Base-by-base conservation (phyloP, 169 alveolate species). In the Babesia bovis region DNA sequence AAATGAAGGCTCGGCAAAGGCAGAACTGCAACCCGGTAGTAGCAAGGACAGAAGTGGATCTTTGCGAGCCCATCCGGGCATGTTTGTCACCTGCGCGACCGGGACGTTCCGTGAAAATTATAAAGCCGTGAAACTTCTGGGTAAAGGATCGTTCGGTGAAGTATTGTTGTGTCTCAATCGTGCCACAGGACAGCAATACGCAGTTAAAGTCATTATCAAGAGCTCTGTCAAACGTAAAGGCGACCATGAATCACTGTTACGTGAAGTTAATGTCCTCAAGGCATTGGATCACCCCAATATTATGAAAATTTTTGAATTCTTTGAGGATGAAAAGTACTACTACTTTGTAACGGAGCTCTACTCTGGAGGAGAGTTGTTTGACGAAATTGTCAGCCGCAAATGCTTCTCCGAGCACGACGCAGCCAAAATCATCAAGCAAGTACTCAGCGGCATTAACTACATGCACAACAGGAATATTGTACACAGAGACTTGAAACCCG, bases 351-450 rank as follows among this genome's bases (percentile, higher is more conserved):
- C 92, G 23, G 99, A 96, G 84, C 93, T 91, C 21, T 93, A 94
- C 88, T 85, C 97, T 6, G 99, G 99, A 10, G 98, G 99, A 5
- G 99, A 96, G 82, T 84, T 96, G 45, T 96, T 94, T 87, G 98
- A 95, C 77, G 95, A 94, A 60, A 95, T 96, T 33, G 91, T 94
- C 63, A 91, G 93, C 61, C 82, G 96, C 42, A 90, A 88, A 53
- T 78, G 95, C 70, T 94, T 95, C 85, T 90, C 90, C 82, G 98
- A 95, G 74, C 76, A 79, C 45, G 96, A 94, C 75, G 97, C 98
- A 19, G 98, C 99, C 30, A 84, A 92, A 32, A 92, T 94, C 38
- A 90, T 93, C 65, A 91, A 92, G 56, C 98, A 96, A 85, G 93
- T 95, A 26, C 86, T 95, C 32, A 83, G 93, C 47, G 98, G 98